These are phyloP conservation scores for Aspergillus sp. DNA, from an alignment of 2,329 filamentous ascomycete genomes.

Conservation along the genomic window DNA sequence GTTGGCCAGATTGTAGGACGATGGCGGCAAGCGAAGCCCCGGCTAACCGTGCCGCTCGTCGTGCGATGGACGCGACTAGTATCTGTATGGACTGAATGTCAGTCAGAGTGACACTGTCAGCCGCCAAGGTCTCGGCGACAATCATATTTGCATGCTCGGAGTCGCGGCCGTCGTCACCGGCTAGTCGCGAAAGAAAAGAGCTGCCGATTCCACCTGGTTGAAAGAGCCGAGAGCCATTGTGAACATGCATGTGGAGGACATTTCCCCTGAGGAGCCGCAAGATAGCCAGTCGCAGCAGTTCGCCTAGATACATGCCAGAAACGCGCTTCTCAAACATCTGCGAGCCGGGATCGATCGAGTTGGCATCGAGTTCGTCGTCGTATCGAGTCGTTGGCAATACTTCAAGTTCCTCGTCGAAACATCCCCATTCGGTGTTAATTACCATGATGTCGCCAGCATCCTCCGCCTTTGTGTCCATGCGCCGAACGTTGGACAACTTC, in stretches of 20 bases:
- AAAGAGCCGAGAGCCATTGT: slow-evolving; percentile 5
- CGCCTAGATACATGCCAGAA: slow-evolving; percentile 13
- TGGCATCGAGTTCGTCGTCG: slow-evolving; percentile 9
- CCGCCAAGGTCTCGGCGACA: slow-evolving; percentile 3
- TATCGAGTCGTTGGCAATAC: slow-evolving; percentile 11
- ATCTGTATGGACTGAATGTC: slow-evolving; percentile 7
- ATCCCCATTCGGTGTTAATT: slow-evolving; percentile 16
- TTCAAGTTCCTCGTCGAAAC: slow-evolving; percentile 11
- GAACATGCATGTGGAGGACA: slow-evolving; percentile 3
- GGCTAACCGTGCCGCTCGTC: slow-evolving; percentile 10
- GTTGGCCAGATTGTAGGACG: slow-evolving; percentile 7
- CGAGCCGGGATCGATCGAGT: slow-evolving; percentile 7
- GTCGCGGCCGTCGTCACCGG: background rate
- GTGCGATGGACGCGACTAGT: slow-evolving; percentile 6
- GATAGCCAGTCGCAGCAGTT: slow-evolving; percentile 10
- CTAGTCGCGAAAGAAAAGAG: slow-evolving; percentile 9
- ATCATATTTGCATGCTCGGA: background rate
- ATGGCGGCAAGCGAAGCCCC: slow-evolving; percentile 10
- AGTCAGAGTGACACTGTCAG: slow-evolving; percentile 3
- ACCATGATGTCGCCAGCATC: slow-evolving; percentile 10
- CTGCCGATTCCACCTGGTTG: slow-evolving; percentile 7
- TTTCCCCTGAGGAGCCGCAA: slow-evolving; percentile 2
- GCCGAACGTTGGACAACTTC: slow-evolving; percentile 5
- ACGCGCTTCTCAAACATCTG: slow-evolving; percentile 15
- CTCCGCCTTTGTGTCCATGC: background rate